A percentile compares a stretch with the other conserved stretches of the same genome.
Evolutionary conservation across 2,329 filamentous ascomycete genomes (phyloP).

Genomic region (Trichoderma sp.): DNA sequence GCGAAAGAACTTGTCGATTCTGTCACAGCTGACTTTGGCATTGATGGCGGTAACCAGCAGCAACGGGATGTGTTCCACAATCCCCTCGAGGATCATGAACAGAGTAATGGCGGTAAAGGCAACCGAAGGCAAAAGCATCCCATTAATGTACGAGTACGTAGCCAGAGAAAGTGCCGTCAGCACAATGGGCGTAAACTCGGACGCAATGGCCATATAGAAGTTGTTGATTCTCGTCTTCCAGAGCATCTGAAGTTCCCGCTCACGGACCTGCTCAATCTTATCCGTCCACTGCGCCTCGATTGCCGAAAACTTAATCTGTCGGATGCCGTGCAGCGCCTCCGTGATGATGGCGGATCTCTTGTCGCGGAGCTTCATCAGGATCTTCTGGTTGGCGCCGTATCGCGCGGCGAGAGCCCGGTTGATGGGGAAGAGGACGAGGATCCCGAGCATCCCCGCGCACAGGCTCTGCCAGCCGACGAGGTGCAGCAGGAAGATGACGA

Average conservation of each 20-base stretch:
- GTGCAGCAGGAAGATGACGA: conserved; percentile 7
- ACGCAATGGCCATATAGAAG: conserved; percentile 24
- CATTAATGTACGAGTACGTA: conserved; percentile 22
- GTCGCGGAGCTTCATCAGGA: conserved; percentile 16
- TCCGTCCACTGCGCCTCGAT: conserved; percentile 22
- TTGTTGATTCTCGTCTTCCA: conserved; percentile 18
- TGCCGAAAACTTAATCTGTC: conserved; percentile 30
- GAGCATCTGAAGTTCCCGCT: conserved; percentile 15
- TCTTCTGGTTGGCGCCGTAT: conserved; percentile 10
- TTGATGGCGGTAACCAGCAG: conserved; percentile 16
- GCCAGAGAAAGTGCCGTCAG: conserved; percentile 19
- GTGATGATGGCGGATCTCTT: conserved; percentile 5
- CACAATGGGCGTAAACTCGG: conserved; percentile 14
- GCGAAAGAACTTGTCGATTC: conserved; percentile 25
- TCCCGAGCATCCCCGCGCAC: conserved; percentile 10
- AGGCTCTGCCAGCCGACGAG: conserved; percentile 26
- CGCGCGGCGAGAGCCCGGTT: conserved; percentile 14
- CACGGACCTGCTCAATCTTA: conserved; percentile 21
- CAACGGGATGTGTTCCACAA: conserved; percentile 14
- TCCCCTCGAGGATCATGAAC: conserved; percentile 23
- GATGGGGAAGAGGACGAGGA: conserved; percentile 1
- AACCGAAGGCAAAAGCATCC: conserved; percentile 20
- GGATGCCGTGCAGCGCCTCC: conserved; percentile 18
- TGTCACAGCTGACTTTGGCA: conserved; percentile 19
- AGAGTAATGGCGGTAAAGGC: conserved; percentile 28